Conservation (phyloP, 1,284 basidiomycete genomes). For the Caloboletus firmus region DNA sequence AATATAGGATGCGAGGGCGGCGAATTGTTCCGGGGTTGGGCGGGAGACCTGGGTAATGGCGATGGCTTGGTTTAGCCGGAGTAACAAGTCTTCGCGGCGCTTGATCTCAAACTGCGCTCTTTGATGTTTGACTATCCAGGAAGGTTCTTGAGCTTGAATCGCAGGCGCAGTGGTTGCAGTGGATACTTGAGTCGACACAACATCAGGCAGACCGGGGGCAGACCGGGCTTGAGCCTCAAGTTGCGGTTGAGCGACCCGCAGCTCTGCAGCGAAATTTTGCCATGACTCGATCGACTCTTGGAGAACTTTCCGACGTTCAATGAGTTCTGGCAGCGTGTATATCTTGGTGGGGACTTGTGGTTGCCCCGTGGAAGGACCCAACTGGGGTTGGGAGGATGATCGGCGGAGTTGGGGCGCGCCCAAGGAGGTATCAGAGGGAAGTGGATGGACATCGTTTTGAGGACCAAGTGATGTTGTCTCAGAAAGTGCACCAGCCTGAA, state of each 20-base stretch:
- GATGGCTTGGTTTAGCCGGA: constrained; percentile 32
- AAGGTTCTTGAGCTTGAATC: constrained; percentile 18
- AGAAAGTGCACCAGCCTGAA: constrained; percentile 3
- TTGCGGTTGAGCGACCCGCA: constrained; percentile 20
- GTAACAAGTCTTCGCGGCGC: constrained; percentile 32
- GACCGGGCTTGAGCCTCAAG: constrained; percentile 12
- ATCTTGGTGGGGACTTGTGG: constrained; percentile 22
- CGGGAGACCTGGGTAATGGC: constrained; percentile 28
- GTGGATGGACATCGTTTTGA: not conserved
- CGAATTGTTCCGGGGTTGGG: constrained; percentile 28
- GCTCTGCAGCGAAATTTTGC: constrained; percentile 21
- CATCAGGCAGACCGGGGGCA: not conserved
- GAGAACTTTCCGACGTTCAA: constrained; percentile 26
- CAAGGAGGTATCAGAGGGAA: constrained; percentile 11
- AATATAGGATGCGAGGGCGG: constrained; percentile 30
- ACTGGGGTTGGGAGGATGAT: constrained; percentile 34
- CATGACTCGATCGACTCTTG: constrained; percentile 34
- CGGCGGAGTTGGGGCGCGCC: constrained; percentile 29
- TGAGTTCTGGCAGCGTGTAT: constrained; percentile 31
- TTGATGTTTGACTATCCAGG: constrained; percentile 27
- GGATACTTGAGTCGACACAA: not conserved
- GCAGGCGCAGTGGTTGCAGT: not conserved
- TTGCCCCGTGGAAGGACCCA: constrained; percentile 22
- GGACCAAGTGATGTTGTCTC: not conserved
- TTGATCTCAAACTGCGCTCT: constrained; percentile 35